A percentile compares a stretch with the other conserved stretches of the same genome.
Conservation (phyloP, 257 asterid species). For the Nicotiana obtusifolia region DNA sequence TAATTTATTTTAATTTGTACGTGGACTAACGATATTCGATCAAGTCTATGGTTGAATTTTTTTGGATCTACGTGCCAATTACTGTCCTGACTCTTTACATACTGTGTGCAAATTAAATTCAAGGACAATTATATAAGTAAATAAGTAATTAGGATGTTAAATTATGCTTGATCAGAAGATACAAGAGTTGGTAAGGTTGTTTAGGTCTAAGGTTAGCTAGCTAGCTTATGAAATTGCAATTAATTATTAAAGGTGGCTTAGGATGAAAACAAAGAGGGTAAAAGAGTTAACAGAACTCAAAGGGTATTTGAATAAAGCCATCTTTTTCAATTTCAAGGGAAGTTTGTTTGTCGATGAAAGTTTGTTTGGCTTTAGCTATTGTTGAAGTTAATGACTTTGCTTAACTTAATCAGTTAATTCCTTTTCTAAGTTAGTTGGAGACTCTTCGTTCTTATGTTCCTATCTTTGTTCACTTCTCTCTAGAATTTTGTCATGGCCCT, state of each 20-base stretch:
- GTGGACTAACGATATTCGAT: background rate
- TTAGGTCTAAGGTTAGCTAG: background rate
- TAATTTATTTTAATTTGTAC: background rate
- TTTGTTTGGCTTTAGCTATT: slow-evolving; percentile 9
- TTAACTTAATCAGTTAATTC: slow-evolving; percentile 7
- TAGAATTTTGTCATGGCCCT: background rate
- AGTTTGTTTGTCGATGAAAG: slow-evolving; percentile 3
- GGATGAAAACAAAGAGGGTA: background rate
- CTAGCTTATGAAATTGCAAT: background rate
- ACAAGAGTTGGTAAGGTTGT: background rate
- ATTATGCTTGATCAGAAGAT: background rate
- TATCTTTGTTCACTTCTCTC: background rate
- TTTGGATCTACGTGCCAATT: background rate
- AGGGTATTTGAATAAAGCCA: background rate
- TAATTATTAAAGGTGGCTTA: background rate
- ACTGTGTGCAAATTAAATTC: background rate
- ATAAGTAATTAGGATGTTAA: too few species aligned
- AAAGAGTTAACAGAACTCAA: background rate
- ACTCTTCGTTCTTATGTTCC: slow-evolving; percentile 1
- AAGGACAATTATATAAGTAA: background rate
- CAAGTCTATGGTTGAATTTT: background rate
- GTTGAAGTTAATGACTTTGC: slow-evolving; percentile 7
- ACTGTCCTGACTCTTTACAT: background rate
- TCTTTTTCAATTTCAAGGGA: slow-evolving; percentile 6
- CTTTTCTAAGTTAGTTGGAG: slow-evolving; percentile 8